Evolutionary conservation across 2,329 filamentous ascomycete genomes (phyloP).

Genomic region (Triangularia verruculosa): DNA sequence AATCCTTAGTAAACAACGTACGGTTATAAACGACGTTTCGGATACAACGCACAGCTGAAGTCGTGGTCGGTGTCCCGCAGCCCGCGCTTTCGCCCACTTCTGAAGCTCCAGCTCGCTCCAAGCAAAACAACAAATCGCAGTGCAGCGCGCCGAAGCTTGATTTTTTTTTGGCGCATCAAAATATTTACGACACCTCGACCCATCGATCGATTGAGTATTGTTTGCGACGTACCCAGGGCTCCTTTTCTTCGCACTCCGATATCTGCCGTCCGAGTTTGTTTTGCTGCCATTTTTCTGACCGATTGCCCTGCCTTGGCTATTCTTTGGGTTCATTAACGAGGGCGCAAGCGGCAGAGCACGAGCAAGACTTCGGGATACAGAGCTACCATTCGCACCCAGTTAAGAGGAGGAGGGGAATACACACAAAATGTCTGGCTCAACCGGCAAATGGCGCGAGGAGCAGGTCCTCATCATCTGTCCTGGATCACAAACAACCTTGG

Average conservation of each 20-base stretch:
- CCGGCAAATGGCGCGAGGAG: conserved; percentile 62
- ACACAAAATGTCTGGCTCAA: conserved; percentile 50
- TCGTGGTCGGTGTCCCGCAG: not conserved
- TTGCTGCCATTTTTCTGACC: not conserved
- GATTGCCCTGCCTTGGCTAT: not conserved
- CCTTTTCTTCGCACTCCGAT: not conserved
- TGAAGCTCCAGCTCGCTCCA: not conserved
- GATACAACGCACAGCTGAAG: too few species aligned
- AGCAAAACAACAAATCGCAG: not conserved
- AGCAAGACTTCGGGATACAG: not conserved
- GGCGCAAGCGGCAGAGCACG: too few species aligned
- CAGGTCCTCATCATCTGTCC: conserved; percentile 70
- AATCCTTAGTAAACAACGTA: too few species aligned
- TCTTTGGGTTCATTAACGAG: not conserved
- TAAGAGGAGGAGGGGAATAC: not conserved
- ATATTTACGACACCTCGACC: not conserved
- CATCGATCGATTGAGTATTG: not conserved
- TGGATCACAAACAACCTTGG: conserved; percentile 85
- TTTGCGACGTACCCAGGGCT: not conserved
- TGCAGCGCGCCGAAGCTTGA: not conserved
- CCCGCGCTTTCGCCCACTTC: not conserved
- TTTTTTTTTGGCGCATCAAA: not conserved
- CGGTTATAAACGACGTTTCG: too few species aligned
- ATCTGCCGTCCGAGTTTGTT: not conserved
- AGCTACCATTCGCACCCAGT: not conserved